These are phyloP conservation scores for Actinomortierella ambigua DNA, from an alignment of 371 early-diverging fungal genomes.

Conservation along the genomic window DNA sequence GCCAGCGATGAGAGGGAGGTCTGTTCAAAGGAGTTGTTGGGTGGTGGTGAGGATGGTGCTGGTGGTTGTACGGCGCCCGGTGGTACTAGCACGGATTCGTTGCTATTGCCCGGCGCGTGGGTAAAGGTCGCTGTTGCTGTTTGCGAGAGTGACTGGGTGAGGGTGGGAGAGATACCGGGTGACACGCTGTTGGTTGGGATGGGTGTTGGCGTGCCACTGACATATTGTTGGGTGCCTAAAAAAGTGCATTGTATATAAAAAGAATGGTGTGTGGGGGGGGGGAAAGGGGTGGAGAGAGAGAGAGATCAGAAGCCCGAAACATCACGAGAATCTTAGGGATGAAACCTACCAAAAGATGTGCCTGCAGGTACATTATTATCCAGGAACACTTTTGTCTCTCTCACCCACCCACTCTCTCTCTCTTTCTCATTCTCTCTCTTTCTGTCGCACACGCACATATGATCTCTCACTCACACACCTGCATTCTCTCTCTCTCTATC, in stretches of 20 bases:
- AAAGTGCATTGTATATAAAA: background rate
- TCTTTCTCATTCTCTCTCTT: no score
- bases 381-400: no score
- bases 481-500: no score
- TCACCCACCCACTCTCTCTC: no score
- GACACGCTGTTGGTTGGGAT: conserved; percentile 6
- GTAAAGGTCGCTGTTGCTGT: background rate
- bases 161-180: background rate
- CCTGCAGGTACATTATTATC: no score
- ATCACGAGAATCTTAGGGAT: background rate
- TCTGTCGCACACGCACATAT: no score
- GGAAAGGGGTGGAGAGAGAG: background rate
- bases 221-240: conserved; percentile 19
- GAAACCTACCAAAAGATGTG: no score
- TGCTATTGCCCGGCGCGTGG: background rate
- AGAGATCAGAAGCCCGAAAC: background rate
- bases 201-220: conserved; percentile 26
- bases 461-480: no score
- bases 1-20: conserved; percentile 25
- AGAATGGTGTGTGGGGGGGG: background rate
- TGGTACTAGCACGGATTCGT: background rate
- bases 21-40: background rate
- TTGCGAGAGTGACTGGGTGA: background rate
- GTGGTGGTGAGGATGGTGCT: no score
- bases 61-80: no score